phyloP scores from a whole-genome alignment of 306 rosid species.

The Lathyrus aphaca region DNA sequence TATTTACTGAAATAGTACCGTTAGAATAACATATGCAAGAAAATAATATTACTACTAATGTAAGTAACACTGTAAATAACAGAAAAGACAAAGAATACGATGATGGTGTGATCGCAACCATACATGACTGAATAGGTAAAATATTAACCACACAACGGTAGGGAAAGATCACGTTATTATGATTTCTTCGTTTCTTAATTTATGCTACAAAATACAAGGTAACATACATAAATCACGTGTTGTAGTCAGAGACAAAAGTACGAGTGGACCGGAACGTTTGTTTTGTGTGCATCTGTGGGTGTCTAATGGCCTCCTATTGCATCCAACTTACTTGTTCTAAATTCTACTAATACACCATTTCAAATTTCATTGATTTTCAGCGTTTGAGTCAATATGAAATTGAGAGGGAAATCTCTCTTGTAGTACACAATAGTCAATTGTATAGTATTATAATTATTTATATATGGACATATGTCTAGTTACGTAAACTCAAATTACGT shows the following conservation, averaged over 20 bases:
- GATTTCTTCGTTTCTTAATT: background rate
- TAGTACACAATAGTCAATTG: too few species aligned
- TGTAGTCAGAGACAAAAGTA: constrained; percentile 8
- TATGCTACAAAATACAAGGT: background rate
- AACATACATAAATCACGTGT: background rate
- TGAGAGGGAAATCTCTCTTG: too few species aligned
- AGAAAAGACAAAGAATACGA: constrained; percentile 8
- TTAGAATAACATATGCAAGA: background rate
- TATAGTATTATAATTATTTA: too few species aligned
- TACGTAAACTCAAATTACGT: too few species aligned
- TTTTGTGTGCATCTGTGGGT: background rate
- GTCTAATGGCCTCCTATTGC: background rate
- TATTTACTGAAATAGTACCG: background rate
- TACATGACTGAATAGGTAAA: background rate
- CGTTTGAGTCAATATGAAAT: too few species aligned
- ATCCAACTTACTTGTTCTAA: background rate
- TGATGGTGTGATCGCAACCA: background rate
- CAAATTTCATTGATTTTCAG: background rate
- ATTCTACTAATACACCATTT: background rate
- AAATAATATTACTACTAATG: background rate
- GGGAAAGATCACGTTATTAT: background rate
- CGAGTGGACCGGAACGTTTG: background rate
- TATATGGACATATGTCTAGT: too few species aligned
- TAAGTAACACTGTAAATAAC: background rate
- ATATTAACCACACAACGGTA: background rate